Percentiles rank a stretch among this genome's conserved stretches.
phyloP scores from a whole-genome alignment of 164 flowering plant genomes.

The Sextonia rubra region DNA sequence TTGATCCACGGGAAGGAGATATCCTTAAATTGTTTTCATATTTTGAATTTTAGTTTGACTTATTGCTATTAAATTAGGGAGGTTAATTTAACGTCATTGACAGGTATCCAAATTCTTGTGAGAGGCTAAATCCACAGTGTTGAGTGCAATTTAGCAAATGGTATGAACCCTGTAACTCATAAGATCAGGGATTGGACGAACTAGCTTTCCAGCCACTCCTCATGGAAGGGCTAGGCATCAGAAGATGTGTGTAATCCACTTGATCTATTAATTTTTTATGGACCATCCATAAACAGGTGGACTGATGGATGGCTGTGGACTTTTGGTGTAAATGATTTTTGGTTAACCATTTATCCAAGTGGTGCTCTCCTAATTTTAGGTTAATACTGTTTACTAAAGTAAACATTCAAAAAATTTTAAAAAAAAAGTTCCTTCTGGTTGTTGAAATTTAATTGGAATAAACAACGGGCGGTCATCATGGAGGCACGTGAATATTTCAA shows the following conservation, averaged over 20 bases:
- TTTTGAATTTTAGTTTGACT: background rate
- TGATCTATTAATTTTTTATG: background rate
- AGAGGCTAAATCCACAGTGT: background rate
- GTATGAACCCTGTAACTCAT: background rate
- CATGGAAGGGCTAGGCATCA: background rate
- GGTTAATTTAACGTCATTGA: background rate
- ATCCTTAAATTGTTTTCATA: conserved; percentile 50
- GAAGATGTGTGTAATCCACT: background rate
- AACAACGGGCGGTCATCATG: conserved; percentile 56
- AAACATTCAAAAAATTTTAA: too few relatives aligned
- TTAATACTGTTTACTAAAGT: too few relatives aligned
- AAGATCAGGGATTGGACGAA: background rate
- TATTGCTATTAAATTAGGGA: background rate
- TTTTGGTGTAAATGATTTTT: too few relatives aligned
- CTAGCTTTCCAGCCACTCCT: background rate
- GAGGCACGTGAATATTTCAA: conserved; percentile 74
- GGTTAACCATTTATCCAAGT: too few relatives aligned
- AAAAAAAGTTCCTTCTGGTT: conserved; percentile 14
- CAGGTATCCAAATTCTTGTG: background rate
- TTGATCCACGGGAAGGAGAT: conserved; percentile 98
- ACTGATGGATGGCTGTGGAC: background rate
- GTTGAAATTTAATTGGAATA: conserved; percentile 41
- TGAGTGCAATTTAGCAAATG: background rate
- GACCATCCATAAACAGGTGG: background rate
- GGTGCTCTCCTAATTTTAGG: too few relatives aligned